Percentiles rank a stretch among this genome's conserved stretches.
phyloP scores from a whole-genome alignment of 2,329 filamentous ascomycete species.

The Stachybotrys chlorohalonatus region DNA sequence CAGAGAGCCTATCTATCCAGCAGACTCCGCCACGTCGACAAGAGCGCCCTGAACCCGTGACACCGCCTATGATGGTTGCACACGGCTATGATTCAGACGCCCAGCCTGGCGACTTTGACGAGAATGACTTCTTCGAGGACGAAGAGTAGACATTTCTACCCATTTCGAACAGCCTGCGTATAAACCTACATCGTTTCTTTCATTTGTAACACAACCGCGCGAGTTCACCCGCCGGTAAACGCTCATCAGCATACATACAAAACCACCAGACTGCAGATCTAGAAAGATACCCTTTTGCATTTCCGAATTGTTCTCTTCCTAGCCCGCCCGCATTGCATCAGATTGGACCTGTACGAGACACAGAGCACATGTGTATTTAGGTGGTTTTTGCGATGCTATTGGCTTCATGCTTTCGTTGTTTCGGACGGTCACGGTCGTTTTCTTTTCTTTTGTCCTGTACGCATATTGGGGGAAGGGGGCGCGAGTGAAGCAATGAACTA shows the following conservation, averaged over 20 bases:
- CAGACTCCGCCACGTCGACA: slow-evolving; percentile 34
- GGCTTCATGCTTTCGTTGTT: not conserved
- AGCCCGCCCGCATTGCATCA: not conserved
- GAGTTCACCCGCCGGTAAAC: slow-evolving; percentile 6
- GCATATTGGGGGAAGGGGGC: not conserved
- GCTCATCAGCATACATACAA: slow-evolving; percentile 12
- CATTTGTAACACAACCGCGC: not conserved
- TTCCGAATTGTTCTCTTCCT: slow-evolving; percentile 1
- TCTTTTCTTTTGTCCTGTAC: not conserved
- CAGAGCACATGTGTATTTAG: not conserved
- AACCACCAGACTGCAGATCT: slow-evolving; percentile 21
- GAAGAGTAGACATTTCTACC: slow-evolving; percentile 2
- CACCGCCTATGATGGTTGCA: slow-evolving; percentile 52
- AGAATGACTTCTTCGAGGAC: slow-evolving; percentile 46
- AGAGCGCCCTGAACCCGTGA: slow-evolving; percentile 35
- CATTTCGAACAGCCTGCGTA: not conserved
- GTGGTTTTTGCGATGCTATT: not conserved
- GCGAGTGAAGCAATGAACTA: too few relatives aligned
- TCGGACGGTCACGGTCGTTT: not conserved
- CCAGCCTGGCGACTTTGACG: slow-evolving; percentile 48
- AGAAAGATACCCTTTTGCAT: slow-evolving; percentile 33
- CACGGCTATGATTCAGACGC: slow-evolving; percentile 54
- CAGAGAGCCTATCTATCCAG: slow-evolving; percentile 28
- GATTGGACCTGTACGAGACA: not conserved
- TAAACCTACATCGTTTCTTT: not conserved